Evolutionary conservation across 164 flowering plant species (phyloP).

Genomic region (Saururus chinensis): DNA sequence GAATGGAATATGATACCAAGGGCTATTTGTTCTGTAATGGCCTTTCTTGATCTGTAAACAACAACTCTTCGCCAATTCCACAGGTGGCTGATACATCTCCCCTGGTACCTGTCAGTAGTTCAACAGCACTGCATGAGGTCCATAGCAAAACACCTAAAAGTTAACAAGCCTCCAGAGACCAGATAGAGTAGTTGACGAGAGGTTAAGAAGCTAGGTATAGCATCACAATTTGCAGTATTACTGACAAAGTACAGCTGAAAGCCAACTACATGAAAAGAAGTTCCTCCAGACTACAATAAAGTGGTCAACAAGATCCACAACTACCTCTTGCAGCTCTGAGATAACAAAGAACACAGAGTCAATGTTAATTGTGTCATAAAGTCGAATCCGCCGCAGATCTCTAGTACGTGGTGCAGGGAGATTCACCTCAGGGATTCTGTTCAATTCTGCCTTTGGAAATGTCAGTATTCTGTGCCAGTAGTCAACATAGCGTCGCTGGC

Average conservation of each 20-base stretch:
- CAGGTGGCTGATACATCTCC: conserved; percentile 39
- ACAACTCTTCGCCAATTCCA: conserved; percentile 40
- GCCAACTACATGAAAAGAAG: background rate
- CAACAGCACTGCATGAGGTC: background rate
- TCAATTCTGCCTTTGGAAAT: conserved; percentile 24
- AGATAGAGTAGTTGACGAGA: too few species aligned
- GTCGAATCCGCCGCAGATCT: conserved; percentile 54
- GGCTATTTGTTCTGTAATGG: conserved; percentile 29
- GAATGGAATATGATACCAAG: conserved; percentile 41
- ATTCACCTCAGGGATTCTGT: conserved; percentile 33
- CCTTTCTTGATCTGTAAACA: conserved; percentile 52
- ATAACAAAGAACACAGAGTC: conserved; percentile 47
- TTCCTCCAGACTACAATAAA: background rate
- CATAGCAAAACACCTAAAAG: background rate
- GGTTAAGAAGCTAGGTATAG: too few species aligned
- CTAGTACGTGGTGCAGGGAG: conserved; percentile 43
- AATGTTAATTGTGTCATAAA: conserved; percentile 50
- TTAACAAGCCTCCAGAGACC: background rate
- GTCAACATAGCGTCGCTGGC: conserved; percentile 73
- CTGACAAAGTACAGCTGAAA: too few species aligned
- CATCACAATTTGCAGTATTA: too few species aligned
- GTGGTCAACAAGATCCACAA: background rate
- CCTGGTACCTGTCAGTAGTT: conserved; percentile 32
- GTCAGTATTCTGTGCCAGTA: conserved; percentile 52
- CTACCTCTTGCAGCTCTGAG: conserved; percentile 47